phyloP scores from a whole-genome alignment of 768 basidiomycete species.

The Leucosporidium scottii region DNA sequence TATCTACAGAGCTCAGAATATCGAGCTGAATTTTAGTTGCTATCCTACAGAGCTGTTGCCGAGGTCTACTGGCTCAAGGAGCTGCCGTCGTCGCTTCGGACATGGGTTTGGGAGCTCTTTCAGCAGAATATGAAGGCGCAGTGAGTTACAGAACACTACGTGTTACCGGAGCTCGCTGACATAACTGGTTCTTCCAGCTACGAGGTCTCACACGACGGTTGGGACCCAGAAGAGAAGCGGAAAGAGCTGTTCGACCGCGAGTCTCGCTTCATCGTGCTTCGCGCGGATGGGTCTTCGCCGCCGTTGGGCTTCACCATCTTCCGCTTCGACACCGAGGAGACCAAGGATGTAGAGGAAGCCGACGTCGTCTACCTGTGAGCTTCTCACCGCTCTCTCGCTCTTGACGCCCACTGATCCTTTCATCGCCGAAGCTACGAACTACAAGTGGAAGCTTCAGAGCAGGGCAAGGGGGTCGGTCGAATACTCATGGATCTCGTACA shows the following conservation, averaged over 20 bases:
- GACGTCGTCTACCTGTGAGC: conserved; percentile 61
- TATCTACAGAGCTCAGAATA: not conserved
- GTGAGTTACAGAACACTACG: not conserved
- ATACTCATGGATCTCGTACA: conserved; percentile 51
- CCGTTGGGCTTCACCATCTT: conserved; percentile 50
- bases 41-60: not conserved
- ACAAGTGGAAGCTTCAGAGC: conserved; percentile 51
- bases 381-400: not conserved
- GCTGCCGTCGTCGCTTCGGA: not conserved
- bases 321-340: conserved; percentile 64
- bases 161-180: not conserved
- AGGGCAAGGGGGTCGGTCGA: conserved; percentile 57
- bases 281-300: conserved; percentile 37
- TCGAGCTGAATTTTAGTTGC: not conserved
- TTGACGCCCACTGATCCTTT: conserved; percentile 4
- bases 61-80: not conserved
- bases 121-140: not conserved
- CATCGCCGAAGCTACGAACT: conserved; percentile 60
- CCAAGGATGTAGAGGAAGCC: conserved; percentile 41
- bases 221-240: conserved; percentile 54
- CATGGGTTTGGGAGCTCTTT: not conserved
- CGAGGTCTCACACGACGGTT: conserved; percentile 56
- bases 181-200: conserved; percentile 45
- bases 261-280: conserved; percentile 57
- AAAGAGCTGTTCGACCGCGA: conserved; percentile 56